Conservation (phyloP, 2,329 filamentous ascomycete species). For the Thermochaetoides dissita region DNA sequence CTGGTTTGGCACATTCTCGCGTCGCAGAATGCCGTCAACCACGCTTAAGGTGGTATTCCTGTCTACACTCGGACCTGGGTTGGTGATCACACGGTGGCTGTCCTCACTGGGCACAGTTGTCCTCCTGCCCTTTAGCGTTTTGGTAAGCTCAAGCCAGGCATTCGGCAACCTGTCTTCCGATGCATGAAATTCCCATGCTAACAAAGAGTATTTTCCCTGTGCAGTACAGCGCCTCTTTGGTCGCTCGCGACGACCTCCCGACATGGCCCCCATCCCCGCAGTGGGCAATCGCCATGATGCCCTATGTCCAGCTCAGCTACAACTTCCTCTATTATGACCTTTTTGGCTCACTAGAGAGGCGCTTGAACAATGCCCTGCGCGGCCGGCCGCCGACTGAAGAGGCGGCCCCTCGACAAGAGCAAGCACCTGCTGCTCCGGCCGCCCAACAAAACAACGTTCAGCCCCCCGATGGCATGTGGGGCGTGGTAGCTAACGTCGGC, state of each 20-base stretch:
- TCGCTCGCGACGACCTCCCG: slow-evolving; percentile 31
- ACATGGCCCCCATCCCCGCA: slow-evolving; percentile 40
- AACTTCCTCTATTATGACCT: slow-evolving; percentile 32
- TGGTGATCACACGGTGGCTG: slow-evolving; percentile 31
- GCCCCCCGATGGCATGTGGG: slow-evolving; percentile 6
- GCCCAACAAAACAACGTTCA: not conserved
- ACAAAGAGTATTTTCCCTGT: not conserved
- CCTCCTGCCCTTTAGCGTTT: slow-evolving; percentile 27
- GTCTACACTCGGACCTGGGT: slow-evolving; percentile 31
- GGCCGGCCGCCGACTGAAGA: slow-evolving; percentile 19
- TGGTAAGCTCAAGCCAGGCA: slow-evolving; percentile 21
- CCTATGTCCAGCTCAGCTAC: slow-evolving; percentile 28
- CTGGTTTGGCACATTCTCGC: slow-evolving; percentile 22
- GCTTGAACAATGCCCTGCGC: slow-evolving; percentile 33
- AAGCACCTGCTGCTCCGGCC: not conserved
- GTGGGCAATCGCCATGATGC: slow-evolving; percentile 36
- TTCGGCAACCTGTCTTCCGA: no score
- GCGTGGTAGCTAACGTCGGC: slow-evolving; percentile 3
- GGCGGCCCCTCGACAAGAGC: not conserved
- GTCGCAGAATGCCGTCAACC: slow-evolving; percentile 6
- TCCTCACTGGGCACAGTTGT: slow-evolving; percentile 29
- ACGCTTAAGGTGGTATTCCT: slow-evolving; percentile 20
- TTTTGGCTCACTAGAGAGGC: slow-evolving; percentile 32
- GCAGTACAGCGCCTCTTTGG: slow-evolving; percentile 34
- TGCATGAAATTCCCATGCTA: no score